These are phyloP conservation scores for Trichoderma asperellum DNA, from an alignment of 2,329 filamentous ascomycete genomes.

Conservation along the genomic window DNA sequence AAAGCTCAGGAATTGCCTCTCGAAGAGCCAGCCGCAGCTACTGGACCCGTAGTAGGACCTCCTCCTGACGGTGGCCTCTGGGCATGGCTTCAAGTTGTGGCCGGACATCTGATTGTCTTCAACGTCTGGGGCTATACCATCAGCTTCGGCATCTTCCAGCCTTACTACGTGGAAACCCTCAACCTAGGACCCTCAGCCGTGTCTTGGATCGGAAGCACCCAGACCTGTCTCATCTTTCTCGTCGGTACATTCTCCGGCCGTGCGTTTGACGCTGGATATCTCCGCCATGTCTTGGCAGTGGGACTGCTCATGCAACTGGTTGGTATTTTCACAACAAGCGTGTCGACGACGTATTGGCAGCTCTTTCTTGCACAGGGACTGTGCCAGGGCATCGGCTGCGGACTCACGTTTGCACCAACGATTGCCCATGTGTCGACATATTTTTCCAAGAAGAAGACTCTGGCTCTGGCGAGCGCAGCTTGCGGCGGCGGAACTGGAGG, in stretches of 20 bases:
- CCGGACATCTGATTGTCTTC: slow-evolving; percentile 45
- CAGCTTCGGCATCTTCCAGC: slow-evolving; percentile 47
- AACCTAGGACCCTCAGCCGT: slow-evolving; percentile 43
- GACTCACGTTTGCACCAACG: slow-evolving; percentile 58
- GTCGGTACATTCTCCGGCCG: slow-evolving; percentile 49
- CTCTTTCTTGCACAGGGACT: slow-evolving; percentile 58
- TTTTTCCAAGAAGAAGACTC: slow-evolving; percentile 60
- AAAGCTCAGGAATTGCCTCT: background rate
- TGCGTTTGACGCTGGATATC: slow-evolving; percentile 49
- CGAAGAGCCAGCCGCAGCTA: background rate
- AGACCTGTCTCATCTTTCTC: slow-evolving; percentile 49
- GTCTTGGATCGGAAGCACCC: slow-evolving; percentile 55
- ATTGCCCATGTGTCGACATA: slow-evolving; percentile 62
- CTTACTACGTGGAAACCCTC: slow-evolving; percentile 45
- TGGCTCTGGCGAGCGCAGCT: slow-evolving; percentile 63
- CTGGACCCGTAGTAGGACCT: slow-evolving; percentile 7
- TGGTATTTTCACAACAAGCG: slow-evolving; percentile 52
- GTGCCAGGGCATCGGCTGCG: slow-evolving; percentile 59
- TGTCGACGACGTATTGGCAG: slow-evolving; percentile 51
- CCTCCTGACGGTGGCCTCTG: slow-evolving; percentile 44
- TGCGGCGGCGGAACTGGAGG: slow-evolving; percentile 66
- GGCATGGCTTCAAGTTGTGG: slow-evolving; percentile 47
- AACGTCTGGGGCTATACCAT: slow-evolving; percentile 47
- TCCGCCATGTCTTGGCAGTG: slow-evolving; percentile 39
- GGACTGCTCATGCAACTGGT: slow-evolving; percentile 50